Base-by-base conservation (phyloP, 1,139 yeast species). In the Saccharomyces hybrid region DNA sequence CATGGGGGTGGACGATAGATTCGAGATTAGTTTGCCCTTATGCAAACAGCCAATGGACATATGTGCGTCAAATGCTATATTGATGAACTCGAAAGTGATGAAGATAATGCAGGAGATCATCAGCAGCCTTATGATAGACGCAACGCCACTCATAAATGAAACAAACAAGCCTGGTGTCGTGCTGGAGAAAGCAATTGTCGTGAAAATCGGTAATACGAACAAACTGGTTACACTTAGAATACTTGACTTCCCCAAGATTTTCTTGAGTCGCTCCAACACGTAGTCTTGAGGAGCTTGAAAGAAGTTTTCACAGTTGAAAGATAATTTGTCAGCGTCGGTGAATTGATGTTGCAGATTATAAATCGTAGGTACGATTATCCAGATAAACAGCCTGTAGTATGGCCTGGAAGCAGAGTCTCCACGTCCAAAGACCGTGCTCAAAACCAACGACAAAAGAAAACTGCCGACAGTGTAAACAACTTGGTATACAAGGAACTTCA, bases 21-120 rank as follows among this genome's bases (percentile, higher is more conserved):
- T 75, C 48, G 93, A 83, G 31, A 90, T 77, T 21, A 88, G 82
- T 56, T 81, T 82, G 27, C 84, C 84, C 34, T 88, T 82, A 63
- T 86, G 89, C 51, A 86, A 70, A 61, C 98, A 93, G 0, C 97
- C 97, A 58, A 88, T 78, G 7, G 90, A 79, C 65, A 91, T 78
- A 69, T 88, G 91, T 3, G 89, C 84, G 59, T 81, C 76, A 66
- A 83, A 90, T 1, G 83, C 74, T 56, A 80, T 78, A 68, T 87
- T 86, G 34, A 81, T 71, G 9, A 81, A 57, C 61, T 85, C 90
- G 87, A 21, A 59, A 49, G 76, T 64, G 47, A 58, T 48, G 48
- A 60, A 57, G 31, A 54, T 56, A 44, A 57, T 44, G 51, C 59
- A 56, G 3, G 63, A 52, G 2, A 60, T 34, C 31, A 55, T 14